Evolutionary conservation across 345 rosid genomes (phyloP).

Genomic region (Euphorbia tirucalli): DNA sequence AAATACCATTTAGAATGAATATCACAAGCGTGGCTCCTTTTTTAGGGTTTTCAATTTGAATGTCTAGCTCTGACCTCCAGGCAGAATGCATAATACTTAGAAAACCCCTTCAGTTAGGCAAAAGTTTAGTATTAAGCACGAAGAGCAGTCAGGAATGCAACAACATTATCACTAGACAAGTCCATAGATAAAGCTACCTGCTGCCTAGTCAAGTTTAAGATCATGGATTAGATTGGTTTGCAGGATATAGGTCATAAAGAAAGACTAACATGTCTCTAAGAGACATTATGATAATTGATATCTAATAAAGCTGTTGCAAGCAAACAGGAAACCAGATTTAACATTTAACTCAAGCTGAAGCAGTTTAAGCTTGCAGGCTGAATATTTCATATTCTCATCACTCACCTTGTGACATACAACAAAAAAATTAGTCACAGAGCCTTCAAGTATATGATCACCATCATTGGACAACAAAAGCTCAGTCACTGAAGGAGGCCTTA

Average conservation of each 20-base stretch:
- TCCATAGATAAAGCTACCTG: neutral
- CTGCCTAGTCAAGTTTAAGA: neutral
- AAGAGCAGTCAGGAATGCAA: too few species aligned
- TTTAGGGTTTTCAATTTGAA: too few species aligned
- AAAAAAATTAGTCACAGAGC: slow-evolving; percentile 69
- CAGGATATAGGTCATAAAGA: neutral
- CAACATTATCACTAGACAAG: neutral
- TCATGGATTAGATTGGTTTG: neutral
- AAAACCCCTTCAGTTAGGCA: too few species aligned
- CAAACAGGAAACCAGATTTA: neutral
- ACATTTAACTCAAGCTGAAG: neutral
- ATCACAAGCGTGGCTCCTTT: neutral
- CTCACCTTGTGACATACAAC: slow-evolving; percentile 64
- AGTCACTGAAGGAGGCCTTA: slow-evolving; percentile 65
- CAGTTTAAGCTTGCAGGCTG: neutral
- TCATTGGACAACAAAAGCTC: slow-evolving; percentile 81
- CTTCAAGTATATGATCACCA: slow-evolving; percentile 83
- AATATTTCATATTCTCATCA: slow-evolving; percentile 14
- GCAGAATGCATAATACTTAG: too few species aligned
- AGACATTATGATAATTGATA: neutral
- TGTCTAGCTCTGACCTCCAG: too few species aligned
- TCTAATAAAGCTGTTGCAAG: neutral
- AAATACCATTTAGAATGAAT: neutral
- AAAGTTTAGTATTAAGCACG: neutral
- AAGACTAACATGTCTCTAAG: neutral